Conservation (phyloP, 1,284 basidiomycete genomes). For the Ustilago trichophora region DNA sequence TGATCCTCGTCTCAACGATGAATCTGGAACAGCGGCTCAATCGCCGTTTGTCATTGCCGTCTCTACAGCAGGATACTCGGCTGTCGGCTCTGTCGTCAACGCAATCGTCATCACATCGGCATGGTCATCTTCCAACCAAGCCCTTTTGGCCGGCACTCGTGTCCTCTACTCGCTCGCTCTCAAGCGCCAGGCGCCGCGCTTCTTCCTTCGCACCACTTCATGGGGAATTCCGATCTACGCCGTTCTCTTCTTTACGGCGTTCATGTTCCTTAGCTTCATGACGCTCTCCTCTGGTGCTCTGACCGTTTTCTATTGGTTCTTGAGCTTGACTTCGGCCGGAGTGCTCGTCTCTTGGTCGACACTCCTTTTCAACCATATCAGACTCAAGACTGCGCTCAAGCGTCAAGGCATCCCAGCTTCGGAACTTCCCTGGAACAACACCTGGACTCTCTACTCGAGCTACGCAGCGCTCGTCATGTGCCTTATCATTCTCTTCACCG, state of each 20-base stretch:
- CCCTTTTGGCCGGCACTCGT: conserved; percentile 82
- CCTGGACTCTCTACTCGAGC: conserved; percentile 60
- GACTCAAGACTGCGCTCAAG: conserved; percentile 75
- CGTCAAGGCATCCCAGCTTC: conserved; percentile 73
- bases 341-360: conserved; percentile 84
- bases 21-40: conserved; percentile 33
- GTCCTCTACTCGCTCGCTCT: conserved; percentile 77
- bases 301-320: conserved; percentile 72
- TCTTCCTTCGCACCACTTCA: conserved; percentile 76
- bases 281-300: conserved; percentile 64
- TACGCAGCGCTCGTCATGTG: conserved; percentile 34
- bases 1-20: conserved; percentile 42
- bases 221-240: conserved; percentile 80
- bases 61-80: conserved; percentile 66
- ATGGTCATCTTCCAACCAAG: conserved; percentile 83
- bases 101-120: conserved; percentile 80
- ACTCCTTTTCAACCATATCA: conserved; percentile 78
- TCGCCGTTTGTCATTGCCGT: conserved; percentile 66
- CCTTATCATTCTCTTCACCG: conserved; percentile 48
- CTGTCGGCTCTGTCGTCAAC: conserved; percentile 73
- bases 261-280: conserved; percentile 76
- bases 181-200: conserved; percentile 77
- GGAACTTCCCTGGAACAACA: conserved; percentile 66
- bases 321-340: conserved; percentile 74
- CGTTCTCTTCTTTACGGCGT: conserved; percentile 75